Base-by-base conservation (phyloP, 148 eudicot species). In the Rhododendron henanense region DNA sequence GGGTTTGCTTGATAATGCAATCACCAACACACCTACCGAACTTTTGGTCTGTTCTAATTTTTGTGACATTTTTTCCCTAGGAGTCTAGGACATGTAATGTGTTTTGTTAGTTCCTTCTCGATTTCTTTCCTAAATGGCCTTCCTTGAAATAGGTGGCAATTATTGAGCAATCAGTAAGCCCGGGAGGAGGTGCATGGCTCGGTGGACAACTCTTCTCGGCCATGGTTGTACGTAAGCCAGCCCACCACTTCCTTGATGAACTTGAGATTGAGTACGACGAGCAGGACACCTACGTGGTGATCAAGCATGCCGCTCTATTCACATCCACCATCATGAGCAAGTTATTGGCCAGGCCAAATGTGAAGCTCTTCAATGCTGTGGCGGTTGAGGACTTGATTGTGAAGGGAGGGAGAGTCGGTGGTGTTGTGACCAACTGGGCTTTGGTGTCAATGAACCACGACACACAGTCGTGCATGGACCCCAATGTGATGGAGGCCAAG, bases 131-230 rank as follows among this genome's bases (percentile, higher is more conserved):
- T 31, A 23, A 69, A 25, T 33, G 19, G 3, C 31, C 55, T 53
- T 51, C 51, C 13, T 19, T 41, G 33, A 18, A 50, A 81, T 63
- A 89, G 91, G 84, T 96, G 5, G 99, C 99, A 19, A 88, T 96
- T 48, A 94, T 96, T 78, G 99, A 96, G 90, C 99, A 96, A 71
- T 96, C 99, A 0, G 98, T 96, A 15, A 94, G 97, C 91, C 99
- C 99, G 0, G 99, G 99, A 1, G 99, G 99, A 16, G 99, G 99
- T 6, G 99, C 99, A 0, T 96, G 99, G 99, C 95, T 96, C 41
- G 99, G 99, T 0, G 99, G 99, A 15, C 99, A 96, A 82, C 92
- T 96, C 19, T 96, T 96, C 90, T 96, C 99, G 9, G 92, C 98
- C 85, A 96, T 96, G 99, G 94, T 96, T 74, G 99, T 96, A 10